A percentile compares a stretch with the other conserved stretches of the same genome.
phyloP scores from a whole-genome alignment of 2,329 filamentous ascomycete genomes.

The Escovopsis sp. region DNA sequence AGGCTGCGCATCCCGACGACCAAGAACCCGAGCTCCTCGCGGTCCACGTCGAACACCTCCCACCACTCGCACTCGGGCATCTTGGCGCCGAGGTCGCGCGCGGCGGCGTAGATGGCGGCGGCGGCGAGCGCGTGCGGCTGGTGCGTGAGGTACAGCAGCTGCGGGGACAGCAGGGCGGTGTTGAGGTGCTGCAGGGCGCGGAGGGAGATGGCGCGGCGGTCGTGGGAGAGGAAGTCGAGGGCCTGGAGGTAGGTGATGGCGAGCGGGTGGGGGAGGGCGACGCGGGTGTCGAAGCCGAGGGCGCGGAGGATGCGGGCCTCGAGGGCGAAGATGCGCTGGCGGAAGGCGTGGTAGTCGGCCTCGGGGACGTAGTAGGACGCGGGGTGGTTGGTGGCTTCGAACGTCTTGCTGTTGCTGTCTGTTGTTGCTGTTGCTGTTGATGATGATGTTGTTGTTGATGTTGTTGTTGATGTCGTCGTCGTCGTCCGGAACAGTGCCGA shows the following conservation, averaged over 20 bases:
- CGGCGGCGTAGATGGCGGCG: slow-evolving; percentile 81
- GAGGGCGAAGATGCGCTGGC: slow-evolving; percentile 50
- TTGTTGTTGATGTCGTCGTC: slow-evolving; percentile 4
- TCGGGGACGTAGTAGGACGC: slow-evolving; percentile 58
- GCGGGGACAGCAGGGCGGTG: slow-evolving; percentile 69
- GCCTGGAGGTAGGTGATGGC: slow-evolving; percentile 88
- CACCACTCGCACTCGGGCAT: slow-evolving; percentile 84
- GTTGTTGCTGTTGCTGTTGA: too few species aligned
- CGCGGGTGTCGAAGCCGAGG: slow-evolving; percentile 71
- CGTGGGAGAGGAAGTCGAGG: slow-evolving; percentile 48
- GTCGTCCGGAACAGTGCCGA: slow-evolving; percentile 38
- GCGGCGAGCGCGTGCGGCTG: slow-evolving; percentile 77
- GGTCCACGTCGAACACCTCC: slow-evolving; percentile 93
- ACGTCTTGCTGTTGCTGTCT: too few species aligned
- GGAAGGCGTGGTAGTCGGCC: slow-evolving; percentile 50
- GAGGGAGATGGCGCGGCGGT: slow-evolving; percentile 40
- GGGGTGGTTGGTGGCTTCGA: slow-evolving; percentile 28
- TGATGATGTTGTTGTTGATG: too few species aligned
- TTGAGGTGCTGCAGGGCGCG: slow-evolving; percentile 70
- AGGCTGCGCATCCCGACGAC: slow-evolving; percentile 76
- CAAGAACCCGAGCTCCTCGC: slow-evolving; percentile 86
- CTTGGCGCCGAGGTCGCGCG: slow-evolving; percentile 59
- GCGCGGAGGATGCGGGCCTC: slow-evolving; percentile 65
- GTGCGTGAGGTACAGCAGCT: slow-evolving; percentile 81
- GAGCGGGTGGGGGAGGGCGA: slow-evolving; percentile 72